A percentile compares a stretch with the other conserved stretches of the same genome.
phyloP scores from a whole-genome alignment of 768 basidiomycete species.

The Agrocybe pediades region DNA sequence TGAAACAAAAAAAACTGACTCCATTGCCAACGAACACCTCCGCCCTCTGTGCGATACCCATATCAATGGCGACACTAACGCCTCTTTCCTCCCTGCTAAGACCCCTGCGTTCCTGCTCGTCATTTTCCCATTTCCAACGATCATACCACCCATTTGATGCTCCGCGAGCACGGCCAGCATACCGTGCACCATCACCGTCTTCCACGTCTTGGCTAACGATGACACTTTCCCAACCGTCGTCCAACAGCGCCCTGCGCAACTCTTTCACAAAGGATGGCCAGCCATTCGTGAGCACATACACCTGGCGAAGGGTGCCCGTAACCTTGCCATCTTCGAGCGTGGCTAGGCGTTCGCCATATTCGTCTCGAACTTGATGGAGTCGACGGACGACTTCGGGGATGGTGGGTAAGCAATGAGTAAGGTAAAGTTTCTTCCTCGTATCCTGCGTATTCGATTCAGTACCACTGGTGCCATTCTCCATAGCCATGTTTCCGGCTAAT shows the following conservation, averaged over 20 bases:
- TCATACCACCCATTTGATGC: not conserved
- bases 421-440: slow-evolving; percentile 30
- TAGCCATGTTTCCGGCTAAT: not conserved
- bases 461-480: not conserved
- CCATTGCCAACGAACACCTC: slow-evolving; percentile 67
- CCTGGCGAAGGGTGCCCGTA: slow-evolving; percentile 19
- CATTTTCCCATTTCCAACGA: not conserved
- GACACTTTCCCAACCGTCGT: slow-evolving; percentile 55
- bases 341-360: slow-evolving; percentile 22
- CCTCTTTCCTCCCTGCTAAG: slow-evolving; percentile 44
- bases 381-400: slow-evolving; percentile 41
- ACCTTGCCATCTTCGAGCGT: not conserved
- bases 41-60: slow-evolving; percentile 58
- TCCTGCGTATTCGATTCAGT: not conserved
- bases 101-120: not conserved
- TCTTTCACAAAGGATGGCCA: slow-evolving; percentile 43
- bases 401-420: slow-evolving; percentile 44
- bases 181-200: no score
- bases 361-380: slow-evolving; percentile 34
- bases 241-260: slow-evolving; percentile 35
- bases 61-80: slow-evolving; percentile 57
- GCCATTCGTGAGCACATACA: slow-evolving; percentile 55
- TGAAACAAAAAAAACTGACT: slow-evolving; percentile 35
- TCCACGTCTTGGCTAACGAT: slow-evolving; percentile 38
- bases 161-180: not conserved